These are phyloP conservation scores for Lagenidium giganteum DNA, from an alignment of 352 stramenopile genomes.

Conservation along the genomic window DNA sequence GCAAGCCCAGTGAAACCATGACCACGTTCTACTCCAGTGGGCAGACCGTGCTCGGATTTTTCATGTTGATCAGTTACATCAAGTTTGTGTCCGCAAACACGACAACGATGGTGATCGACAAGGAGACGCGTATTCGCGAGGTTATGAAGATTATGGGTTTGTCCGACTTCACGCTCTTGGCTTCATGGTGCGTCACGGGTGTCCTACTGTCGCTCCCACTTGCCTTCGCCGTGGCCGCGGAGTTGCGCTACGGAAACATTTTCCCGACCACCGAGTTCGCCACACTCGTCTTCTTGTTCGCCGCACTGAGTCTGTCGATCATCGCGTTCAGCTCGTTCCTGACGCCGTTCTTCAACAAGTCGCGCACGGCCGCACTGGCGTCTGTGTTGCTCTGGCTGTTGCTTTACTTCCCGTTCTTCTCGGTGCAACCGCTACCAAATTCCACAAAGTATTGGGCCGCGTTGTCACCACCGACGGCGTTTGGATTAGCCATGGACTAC, in stretches of 20 bases:
- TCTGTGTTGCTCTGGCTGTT: conserved; percentile 69
- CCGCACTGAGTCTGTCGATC: conserved; percentile 48
- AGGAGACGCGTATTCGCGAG: conserved; percentile 70
- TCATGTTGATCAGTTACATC: conserved; percentile 34
- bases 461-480: conserved; percentile 55
- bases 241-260: conserved; percentile 61
- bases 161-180: conserved; percentile 47
- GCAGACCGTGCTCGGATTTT: conserved; percentile 34
- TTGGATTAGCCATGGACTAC: conserved; percentile 56
- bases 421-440: conserved; percentile 38
- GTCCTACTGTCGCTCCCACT: conserved; percentile 35
- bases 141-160: conserved; percentile 86
- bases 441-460: conserved; percentile 40
- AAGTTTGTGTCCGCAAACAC: conserved; percentile 66
- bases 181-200: conserved; percentile 57
- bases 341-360: conserved; percentile 68
- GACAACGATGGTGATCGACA: conserved; percentile 73
- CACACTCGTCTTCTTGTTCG: conserved; percentile 67
- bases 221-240: conserved; percentile 11
- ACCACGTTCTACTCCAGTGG: conserved; percentile 35
- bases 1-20: conserved; percentile 19
- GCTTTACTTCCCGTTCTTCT: conserved; percentile 70
- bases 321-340: conserved; percentile 63
- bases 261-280: conserved; percentile 51
- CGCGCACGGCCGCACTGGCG: conserved; percentile 45